Evolutionary conservation across 2,329 filamentous ascomycete species (phyloP).

Genomic region (Cytospora piceae): DNA sequence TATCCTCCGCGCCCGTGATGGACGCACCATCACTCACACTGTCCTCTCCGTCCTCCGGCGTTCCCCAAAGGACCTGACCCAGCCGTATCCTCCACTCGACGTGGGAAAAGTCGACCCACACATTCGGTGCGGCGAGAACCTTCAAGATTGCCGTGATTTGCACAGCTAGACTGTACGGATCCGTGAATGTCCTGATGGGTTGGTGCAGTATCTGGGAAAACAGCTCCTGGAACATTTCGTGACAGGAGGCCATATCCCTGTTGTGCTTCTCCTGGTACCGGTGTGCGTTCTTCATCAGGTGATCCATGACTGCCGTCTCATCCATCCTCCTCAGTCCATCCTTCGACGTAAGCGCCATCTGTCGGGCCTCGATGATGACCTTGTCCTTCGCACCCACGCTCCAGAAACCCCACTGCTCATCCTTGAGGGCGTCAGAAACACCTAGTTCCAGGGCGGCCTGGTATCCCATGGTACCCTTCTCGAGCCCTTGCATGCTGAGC

Average conservation of each 20-base stretch:
- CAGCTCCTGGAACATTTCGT: constrained; percentile 65
- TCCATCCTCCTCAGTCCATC: constrained; percentile 60
- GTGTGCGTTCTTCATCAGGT: constrained; percentile 59
- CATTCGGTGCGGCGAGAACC: constrained; percentile 65
- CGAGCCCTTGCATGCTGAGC: constrained; percentile 72
- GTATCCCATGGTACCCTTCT: constrained; percentile 72
- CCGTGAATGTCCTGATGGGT: constrained; percentile 55
- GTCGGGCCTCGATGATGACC: constrained; percentile 60
- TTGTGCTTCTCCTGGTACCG: constrained; percentile 58
- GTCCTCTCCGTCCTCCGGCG: constrained; percentile 54
- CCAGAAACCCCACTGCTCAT: constrained; percentile 64
- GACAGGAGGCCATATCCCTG: constrained; percentile 52
- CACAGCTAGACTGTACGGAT: constrained; percentile 67
- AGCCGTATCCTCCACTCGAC: constrained; percentile 76
- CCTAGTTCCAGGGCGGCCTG: constrained; percentile 68
- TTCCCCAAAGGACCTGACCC: constrained; percentile 72
- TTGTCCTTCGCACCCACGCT: constrained; percentile 58
- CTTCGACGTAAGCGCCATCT: constrained; percentile 57
- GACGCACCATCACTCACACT: constrained; percentile 57
- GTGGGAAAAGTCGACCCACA: constrained; percentile 76
- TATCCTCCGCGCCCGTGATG: constrained; percentile 52
- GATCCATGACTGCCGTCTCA: constrained; percentile 61
- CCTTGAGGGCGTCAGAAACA: constrained; percentile 66
- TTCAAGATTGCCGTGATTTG: constrained; percentile 72
- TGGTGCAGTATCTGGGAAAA: constrained; percentile 64